Conservation (phyloP, 2,329 filamentous ascomycete species). For the Hymenoscyphus fraxineus region DNA sequence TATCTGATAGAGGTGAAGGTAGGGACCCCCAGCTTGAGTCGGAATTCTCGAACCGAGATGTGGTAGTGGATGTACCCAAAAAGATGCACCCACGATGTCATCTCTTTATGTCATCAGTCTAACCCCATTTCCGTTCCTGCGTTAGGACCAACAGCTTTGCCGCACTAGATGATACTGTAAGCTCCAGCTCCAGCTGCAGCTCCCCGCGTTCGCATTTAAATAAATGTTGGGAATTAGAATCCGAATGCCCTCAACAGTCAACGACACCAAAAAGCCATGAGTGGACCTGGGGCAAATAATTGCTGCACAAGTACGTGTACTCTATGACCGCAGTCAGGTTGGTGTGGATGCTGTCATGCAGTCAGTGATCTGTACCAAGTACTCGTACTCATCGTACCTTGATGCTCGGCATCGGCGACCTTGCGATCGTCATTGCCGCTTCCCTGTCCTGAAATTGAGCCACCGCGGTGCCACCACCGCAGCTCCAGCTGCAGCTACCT, state of each 20-base stretch:
- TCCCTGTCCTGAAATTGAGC: background rate
- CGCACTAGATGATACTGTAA: background rate
- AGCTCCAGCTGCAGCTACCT: background rate
- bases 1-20: too few species aligned
- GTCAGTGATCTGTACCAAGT: too few species aligned
- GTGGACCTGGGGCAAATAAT: background rate
- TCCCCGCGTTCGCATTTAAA: background rate
- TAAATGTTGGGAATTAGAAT: background rate
- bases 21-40: too few species aligned
- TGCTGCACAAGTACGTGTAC: background rate
- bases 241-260: background rate
- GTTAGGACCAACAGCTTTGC: background rate
- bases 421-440: constrained; percentile 1
- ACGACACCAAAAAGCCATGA: background rate
- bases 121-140: background rate
- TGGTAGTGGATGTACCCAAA: background rate
- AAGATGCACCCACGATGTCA: background rate
- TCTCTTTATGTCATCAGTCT: background rate
- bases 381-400: background rate
- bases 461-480: background rate
- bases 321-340: background rate
- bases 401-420: background rate
- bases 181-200: background rate
- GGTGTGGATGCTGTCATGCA: background rate
- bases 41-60: too few species aligned